Conservation (phyloP, 2,329 filamentous ascomycete species). For the Paraconiothyrium brasiliense region DNA sequence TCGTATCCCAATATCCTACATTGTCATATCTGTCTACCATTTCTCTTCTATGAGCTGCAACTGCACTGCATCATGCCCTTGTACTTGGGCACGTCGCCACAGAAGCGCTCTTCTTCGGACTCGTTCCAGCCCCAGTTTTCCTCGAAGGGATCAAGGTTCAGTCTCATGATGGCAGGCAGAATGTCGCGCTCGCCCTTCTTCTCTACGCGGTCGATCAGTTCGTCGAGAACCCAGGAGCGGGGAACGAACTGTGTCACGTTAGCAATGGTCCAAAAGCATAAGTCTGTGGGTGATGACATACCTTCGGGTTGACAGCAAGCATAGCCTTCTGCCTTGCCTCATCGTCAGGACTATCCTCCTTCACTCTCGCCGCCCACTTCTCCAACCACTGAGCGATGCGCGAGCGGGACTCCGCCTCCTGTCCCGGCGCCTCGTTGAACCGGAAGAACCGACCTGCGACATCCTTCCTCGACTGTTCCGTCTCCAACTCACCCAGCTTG, state of each 20-base stretch:
- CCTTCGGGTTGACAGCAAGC: constrained; percentile 87
- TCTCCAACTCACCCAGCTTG: constrained; percentile 69
- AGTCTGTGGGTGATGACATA: constrained; percentile 35
- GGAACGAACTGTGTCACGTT: constrained; percentile 73
- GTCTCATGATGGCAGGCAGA: constrained; percentile 78
- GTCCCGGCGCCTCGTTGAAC: constrained; percentile 64
- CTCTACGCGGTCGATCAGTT: constrained; percentile 89
- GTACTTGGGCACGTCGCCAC: constrained; percentile 81
- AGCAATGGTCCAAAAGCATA: constrained; percentile 15
- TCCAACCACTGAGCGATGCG: constrained; percentile 81
- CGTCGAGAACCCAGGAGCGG: constrained; percentile 90
- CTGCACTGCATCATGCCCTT: constrained; percentile 91
- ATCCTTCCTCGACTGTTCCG: constrained; percentile 69
- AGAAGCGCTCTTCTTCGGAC: constrained; percentile 83
- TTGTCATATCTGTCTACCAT: not conserved
- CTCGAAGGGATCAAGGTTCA: constrained; percentile 84
- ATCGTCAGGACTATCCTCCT: constrained; percentile 72
- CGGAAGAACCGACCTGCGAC: constrained; percentile 82
- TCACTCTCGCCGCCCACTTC: constrained; percentile 75
- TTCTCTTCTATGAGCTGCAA: constrained; percentile 73
- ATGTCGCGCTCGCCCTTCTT: constrained; percentile 83
- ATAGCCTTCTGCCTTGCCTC: constrained; percentile 74
- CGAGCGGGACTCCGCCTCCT: constrained; percentile 70
- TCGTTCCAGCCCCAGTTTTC: constrained; percentile 75
- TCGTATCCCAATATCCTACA: not conserved